These are phyloP conservation scores for Aspergillus asperescens DNA, from an alignment of 495 filamentous ascomycete genomes.

Conservation along the genomic window DNA sequence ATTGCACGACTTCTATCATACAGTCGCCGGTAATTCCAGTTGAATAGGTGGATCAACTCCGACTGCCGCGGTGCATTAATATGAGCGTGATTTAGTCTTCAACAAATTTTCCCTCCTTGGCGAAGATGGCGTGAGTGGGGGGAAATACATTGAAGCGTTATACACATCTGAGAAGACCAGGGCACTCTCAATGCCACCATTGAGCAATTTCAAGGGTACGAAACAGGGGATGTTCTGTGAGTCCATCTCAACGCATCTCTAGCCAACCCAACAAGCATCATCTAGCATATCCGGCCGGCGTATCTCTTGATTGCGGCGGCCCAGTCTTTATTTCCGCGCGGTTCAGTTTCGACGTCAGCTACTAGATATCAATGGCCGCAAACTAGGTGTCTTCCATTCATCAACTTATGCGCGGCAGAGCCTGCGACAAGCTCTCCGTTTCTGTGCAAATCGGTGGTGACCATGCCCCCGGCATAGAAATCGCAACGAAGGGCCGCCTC, in stretches of 20 bases:
- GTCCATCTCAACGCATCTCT: too few species aligned
- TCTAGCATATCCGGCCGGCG: conserved; percentile 81
- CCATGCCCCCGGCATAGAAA: conserved; percentile 61
- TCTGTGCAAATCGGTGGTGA: conserved; percentile 86
- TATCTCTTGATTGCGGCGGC: conserved; percentile 69
- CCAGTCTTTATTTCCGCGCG: conserved; percentile 78
- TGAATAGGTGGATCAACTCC: conserved; percentile 16
- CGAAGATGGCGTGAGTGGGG: conserved; percentile 68
- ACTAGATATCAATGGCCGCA: conserved; percentile 65
- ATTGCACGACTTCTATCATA: neutral
- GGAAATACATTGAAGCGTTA: conserved; percentile 72
- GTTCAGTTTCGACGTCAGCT: conserved; percentile 70
- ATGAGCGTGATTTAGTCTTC: too few species aligned
- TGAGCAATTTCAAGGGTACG: conserved; percentile 58
- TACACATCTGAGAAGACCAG: conserved; percentile 67
- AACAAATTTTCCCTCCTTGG: too few species aligned
- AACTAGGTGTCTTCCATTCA: conserved; percentile 63
- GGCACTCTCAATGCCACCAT: conserved; percentile 66
- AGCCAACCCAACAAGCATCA: conserved; percentile 49
- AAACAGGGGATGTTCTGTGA: conserved; percentile 57
- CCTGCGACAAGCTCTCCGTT: conserved; percentile 64
- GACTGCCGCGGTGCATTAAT: too few species aligned
- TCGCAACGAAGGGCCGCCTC: conserved; percentile 56
- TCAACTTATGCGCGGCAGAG: conserved; percentile 68
- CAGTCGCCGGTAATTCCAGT: conserved; percentile 9